These are phyloP conservation scores for Microdochium trichocladiopsis DNA, from an alignment of 2,329 filamentous ascomycete genomes.

Conservation along the genomic window DNA sequence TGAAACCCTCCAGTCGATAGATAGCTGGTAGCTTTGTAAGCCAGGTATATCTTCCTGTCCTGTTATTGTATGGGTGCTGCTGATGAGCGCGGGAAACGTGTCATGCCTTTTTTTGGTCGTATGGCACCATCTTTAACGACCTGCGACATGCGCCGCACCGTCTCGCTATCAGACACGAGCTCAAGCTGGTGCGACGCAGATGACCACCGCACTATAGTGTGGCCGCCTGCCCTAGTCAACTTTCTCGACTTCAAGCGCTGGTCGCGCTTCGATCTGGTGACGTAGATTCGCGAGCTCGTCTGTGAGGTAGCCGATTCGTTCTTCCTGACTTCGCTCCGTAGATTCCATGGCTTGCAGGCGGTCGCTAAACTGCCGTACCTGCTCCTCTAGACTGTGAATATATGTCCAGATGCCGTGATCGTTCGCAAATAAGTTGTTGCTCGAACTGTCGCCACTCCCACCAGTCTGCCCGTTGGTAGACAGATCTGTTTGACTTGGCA, in stretches of 20 bases:
- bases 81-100: no score
- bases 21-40: neutral
- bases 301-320: slow-evolving; percentile 25
- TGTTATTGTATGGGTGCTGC: no score
- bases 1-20: neutral
- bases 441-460: slow-evolving; percentile 52
- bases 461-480: slow-evolving; percentile 33
- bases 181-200: no score
- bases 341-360: slow-evolving; percentile 34
- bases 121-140: no score
- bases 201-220: neutral
- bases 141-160: no score
- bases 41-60: neutral
- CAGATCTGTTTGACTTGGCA: neutral
- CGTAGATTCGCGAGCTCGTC: slow-evolving; percentile 25
- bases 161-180: no score
- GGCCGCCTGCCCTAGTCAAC: slow-evolving; percentile 4
- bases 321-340: slow-evolving; percentile 27
- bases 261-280: slow-evolving; percentile 20
- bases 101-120: no score
- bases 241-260: slow-evolving; percentile 11
- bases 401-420: slow-evolving; percentile 65
- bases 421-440: slow-evolving; percentile 57
- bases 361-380: slow-evolving; percentile 38
- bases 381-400: slow-evolving; percentile 62